A percentile compares a stretch with the other conserved stretches of the same genome.
These are phyloP conservation scores for Erysiphe pulchra DNA, from an alignment of 2,329 filamentous ascomycete genomes.

Conservation along the genomic window DNA sequence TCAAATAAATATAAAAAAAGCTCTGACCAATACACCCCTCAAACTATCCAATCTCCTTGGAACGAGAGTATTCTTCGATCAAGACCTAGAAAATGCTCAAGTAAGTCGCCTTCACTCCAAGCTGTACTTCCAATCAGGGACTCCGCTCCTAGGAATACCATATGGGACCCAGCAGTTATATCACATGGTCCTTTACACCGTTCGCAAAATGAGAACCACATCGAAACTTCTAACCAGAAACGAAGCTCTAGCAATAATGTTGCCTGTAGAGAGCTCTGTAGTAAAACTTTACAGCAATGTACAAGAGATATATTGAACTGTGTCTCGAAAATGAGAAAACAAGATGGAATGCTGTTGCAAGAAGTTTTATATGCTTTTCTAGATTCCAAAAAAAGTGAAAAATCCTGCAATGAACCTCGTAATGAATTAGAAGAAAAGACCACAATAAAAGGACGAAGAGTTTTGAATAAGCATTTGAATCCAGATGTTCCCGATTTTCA, in stretches of 20 bases:
- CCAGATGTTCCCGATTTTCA: not conserved
- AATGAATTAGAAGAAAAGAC: not conserved
- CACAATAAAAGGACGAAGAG: not conserved
- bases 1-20: not conserved
- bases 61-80: too few relatives aligned
- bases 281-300: not conserved
- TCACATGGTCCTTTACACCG: not conserved
- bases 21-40: not conserved
- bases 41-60: too few relatives aligned
- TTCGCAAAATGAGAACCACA: too few relatives aligned
- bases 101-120: not conserved
- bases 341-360: slow-evolving; percentile 4
- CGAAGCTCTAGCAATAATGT: too few relatives aligned
- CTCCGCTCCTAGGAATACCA: not conserved
- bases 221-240: too few relatives aligned
- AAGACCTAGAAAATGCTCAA: not conserved
- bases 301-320: slow-evolving; percentile 3
- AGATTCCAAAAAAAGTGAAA: slow-evolving; percentile 2
- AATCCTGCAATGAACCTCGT: not conserved
- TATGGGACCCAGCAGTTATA: not conserved
- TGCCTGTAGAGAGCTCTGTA: not conserved
- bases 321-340: slow-evolving; percentile 4
- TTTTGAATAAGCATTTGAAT: not conserved
- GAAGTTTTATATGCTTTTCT: slow-evolving; percentile 6
- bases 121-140: not conserved